Evolutionary conservation across 352 stramenopile species (phyloP), one percentile per base, ranked within the genome.

Genomic region (Phytophthora meadii): DNA sequence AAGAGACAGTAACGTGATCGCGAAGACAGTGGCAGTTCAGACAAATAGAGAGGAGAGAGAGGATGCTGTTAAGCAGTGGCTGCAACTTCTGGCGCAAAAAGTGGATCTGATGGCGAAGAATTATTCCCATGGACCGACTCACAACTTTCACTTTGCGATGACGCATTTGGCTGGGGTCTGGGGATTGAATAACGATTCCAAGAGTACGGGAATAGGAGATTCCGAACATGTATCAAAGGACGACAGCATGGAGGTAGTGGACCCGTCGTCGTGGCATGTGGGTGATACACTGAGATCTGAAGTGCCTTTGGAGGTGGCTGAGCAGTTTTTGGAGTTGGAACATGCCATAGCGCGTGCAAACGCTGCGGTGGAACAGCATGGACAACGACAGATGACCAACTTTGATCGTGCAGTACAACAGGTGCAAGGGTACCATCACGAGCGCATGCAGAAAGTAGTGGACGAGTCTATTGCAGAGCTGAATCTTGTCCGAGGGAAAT

Each of bases 401-500:
- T 88, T 84, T 47, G 79, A 89, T 47, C 55, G 62, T 27, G 73
- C 79, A 7, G 57, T 88, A 14, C 47, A 70, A n/a, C 72, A 89
- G 55, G 65, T 90, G 30, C 79, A 88, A 57, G 63, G 61, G 12
- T 70, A 82, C 42, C 82, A 90, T 40, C 72, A 89, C 25, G 74
- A 84, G 8, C 78, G 71, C 9, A 73, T 90, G 25, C 77, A 85
- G 47, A 68, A 61, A 45, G 79, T 88, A 0, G 71, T 86, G 15
- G 67, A 79, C 8, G 79, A 88, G 30, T 86, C 79, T 24, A 50
- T 89, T 34, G 46, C 67, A 1, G 79, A 90, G 46, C 57, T 90
- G 10, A 87, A 90, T 30, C 51, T 62, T 5, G 76, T 87, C 49
- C 72, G 79, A 27, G 47, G 60, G 9, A 74, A 70, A 17, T 79